These are phyloP conservation scores for Eucalyptus tenuipes DNA, from an alignment of 345 rosid species.

Conservation along the genomic window DNA sequence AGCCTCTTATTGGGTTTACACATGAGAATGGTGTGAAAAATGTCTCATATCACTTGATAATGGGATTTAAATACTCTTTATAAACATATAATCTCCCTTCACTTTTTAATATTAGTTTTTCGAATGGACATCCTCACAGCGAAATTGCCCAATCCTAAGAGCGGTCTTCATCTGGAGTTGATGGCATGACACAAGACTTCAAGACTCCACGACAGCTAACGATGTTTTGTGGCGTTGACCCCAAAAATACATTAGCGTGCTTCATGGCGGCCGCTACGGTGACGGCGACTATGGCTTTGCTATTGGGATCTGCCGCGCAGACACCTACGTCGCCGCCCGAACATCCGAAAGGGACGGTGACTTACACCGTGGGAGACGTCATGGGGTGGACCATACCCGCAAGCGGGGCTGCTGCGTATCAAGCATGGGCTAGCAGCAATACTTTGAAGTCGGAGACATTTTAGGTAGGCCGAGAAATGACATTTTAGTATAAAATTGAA, in stretches of 20 bases:
- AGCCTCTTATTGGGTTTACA: too few species aligned
- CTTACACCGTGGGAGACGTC: neutral
- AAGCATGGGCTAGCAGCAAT: neutral
- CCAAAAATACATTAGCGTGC: neutral
- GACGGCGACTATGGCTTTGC: neutral
- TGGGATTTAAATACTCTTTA: fast-evolving
- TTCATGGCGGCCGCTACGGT: fast-evolving
- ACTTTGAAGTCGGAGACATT: neutral
- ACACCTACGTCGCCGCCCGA: fast-evolving
- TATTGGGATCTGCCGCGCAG: fast-evolving
- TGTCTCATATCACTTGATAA: fast-evolving
- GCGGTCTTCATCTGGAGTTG: neutral
- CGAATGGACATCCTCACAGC: fast-evolving
- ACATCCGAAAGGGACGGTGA: neutral
- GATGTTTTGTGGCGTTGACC: neutral
- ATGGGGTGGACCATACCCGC: neutral
- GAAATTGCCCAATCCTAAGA: neutral
- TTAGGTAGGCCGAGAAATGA: neutral
- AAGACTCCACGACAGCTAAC: neutral
- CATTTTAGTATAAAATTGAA: neutral
- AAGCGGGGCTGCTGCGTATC: neutral
- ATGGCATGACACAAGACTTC: neutral
- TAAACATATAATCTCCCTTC: fast-evolving
- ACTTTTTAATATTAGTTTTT: too few species aligned
- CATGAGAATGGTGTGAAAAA: too few species aligned